Conservation (phyloP, 441 rosid species). For the Jatropha multifida region DNA sequence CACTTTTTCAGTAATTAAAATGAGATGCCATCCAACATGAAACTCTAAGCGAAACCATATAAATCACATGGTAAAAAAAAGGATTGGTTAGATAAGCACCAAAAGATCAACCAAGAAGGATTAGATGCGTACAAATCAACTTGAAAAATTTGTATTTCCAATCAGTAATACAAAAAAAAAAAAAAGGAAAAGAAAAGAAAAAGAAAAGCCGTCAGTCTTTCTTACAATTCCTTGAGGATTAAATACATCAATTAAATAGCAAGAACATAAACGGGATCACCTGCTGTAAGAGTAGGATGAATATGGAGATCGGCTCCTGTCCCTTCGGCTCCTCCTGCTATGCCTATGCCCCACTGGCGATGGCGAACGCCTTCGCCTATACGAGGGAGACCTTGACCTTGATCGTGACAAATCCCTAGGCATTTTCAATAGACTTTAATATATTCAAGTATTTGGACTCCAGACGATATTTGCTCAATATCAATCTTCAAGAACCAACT, state of each 20-base stretch:
- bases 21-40: neutral
- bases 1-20: neutral
- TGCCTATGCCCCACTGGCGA: conserved; percentile 65
- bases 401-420: conserved; percentile 78
- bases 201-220: conserved; percentile 36
- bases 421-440: conserved; percentile 38
- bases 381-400: conserved; percentile 67
- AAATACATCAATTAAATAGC: conserved; percentile 29
- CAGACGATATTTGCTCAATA: neutral
- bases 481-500: neutral
- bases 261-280: conserved; percentile 65
- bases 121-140: conserved; percentile 33
- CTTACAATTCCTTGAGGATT: conserved; percentile 32
- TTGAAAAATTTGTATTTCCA: conserved; percentile 34
- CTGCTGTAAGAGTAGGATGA: conserved; percentile 76
- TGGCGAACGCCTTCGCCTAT: conserved; percentile 70
- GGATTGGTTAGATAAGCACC: conserved; percentile 1
- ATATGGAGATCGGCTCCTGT: conserved; percentile 80
- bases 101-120: conserved; percentile 24
- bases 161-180: conserved; percentile 30
- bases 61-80: neutral
- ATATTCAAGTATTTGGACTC: neutral
- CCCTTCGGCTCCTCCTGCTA: conserved; percentile 78
- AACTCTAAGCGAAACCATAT: neutral
- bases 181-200: neutral